phyloP scores from a whole-genome alignment of 352 stramenopile species.

The Stephanocyclus meneghinianus region DNA sequence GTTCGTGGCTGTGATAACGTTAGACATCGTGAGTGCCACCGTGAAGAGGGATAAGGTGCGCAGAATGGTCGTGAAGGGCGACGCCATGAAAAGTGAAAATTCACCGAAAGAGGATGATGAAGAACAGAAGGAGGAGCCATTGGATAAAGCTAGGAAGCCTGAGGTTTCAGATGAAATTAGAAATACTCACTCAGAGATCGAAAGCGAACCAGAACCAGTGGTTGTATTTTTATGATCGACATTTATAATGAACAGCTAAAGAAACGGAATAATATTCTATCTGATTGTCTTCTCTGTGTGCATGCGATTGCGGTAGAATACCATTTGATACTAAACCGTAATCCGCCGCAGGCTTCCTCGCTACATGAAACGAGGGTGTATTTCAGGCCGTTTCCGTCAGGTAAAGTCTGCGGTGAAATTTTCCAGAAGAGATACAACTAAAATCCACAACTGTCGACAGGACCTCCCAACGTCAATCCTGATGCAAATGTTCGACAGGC shows the following conservation, averaged over 20 bases:
- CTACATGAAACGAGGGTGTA: too few relatives aligned
- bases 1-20: conserved; percentile 68
- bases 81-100: conserved; percentile 19
- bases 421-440: too few relatives aligned
- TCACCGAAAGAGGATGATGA: conserved; percentile 37
- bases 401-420: too few relatives aligned
- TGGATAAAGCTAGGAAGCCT: conserved; percentile 4
- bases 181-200: neutral
- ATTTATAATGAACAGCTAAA: neutral
- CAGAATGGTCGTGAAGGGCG: conserved; percentile 50
- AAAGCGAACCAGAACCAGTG: conserved; percentile 6
- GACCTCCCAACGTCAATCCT: conserved; percentile 26
- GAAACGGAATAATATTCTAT: too few relatives aligned
- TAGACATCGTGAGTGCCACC: conserved; percentile 64
- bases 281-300: too few relatives aligned
- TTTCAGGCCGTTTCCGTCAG: too few relatives aligned
- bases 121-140: conserved; percentile 10
- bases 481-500: conserved; percentile 29
- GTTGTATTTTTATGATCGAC: conserved; percentile 35
- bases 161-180: neutral
- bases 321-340: too few relatives aligned
- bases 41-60: conserved; percentile 76
- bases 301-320: too few relatives aligned
- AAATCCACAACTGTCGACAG: too few relatives aligned
- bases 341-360: too few relatives aligned